phyloP scores from a whole-genome alignment of 176 grass and related monocot genomes.

The Eremochloa ophiuroides region DNA sequence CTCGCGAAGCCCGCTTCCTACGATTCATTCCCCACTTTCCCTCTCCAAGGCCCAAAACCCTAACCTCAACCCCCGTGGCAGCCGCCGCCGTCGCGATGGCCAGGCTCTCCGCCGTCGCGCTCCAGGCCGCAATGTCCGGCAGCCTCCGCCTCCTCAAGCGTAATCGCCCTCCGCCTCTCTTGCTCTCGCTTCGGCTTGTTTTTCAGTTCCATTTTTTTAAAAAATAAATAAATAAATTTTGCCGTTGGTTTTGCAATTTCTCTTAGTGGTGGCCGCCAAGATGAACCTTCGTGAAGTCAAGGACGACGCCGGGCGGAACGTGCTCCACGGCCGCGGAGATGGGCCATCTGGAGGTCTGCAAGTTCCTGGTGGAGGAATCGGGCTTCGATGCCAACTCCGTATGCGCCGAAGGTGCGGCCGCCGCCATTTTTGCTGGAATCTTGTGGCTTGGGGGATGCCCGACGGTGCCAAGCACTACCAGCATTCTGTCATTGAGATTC shows the following conservation, averaged over 20 bases:
- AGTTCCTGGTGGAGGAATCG: conserved; percentile 41
- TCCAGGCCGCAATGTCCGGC: neutral
- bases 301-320: neutral
- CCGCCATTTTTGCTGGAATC: no score
- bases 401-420: neutral
- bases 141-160: neutral
- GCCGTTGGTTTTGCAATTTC: neutral
- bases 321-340: conserved; percentile 32
- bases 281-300: conserved; percentile 25
- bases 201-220: neutral
- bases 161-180: neutral
- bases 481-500: neutral
- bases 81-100: neutral
- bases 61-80: no score
- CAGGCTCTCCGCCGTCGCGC: neutral
- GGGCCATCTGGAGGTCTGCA: conserved; percentile 25
- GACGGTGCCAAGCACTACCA: neutral
- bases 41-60: neutral
- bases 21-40: neutral
- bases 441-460: no score
- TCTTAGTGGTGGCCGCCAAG: neutral
- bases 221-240: neutral
- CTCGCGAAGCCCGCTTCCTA: neutral
- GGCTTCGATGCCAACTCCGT: conserved; percentile 10
- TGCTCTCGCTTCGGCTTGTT: no score